Percentiles rank a stretch among this genome's conserved stretches.
phyloP scores from a whole-genome alignment of 192 early-diverging fungal species.

The Haplosporangium gracile region DNA sequence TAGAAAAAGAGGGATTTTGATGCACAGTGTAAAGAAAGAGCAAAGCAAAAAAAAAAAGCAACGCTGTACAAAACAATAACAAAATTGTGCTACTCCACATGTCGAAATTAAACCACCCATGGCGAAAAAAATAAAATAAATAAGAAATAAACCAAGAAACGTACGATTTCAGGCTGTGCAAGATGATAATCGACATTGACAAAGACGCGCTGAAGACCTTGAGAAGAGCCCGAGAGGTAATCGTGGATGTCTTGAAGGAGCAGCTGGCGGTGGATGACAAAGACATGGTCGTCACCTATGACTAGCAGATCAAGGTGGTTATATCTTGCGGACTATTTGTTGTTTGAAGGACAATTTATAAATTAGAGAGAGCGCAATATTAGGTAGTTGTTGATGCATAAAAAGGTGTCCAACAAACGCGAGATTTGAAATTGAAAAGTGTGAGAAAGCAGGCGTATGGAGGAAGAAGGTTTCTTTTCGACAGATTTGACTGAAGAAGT shows the following conservation, averaged over 20 bases:
- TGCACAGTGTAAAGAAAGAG: not conserved
- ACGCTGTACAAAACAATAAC: not conserved
- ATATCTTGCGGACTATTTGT: constrained; percentile 35
- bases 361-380: not conserved
- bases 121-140: not conserved
- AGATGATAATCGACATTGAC: constrained; percentile 53
- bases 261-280: constrained; percentile 41
- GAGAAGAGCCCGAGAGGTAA: constrained; percentile 28
- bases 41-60: not conserved
- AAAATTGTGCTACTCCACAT: not conserved
- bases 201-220: constrained; percentile 44
- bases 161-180: constrained; percentile 45
- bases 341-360: not conserved
- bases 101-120: not conserved
- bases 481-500: too few species aligned
- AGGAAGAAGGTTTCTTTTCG: not conserved
- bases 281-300: constrained; percentile 51
- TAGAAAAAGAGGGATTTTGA: not conserved
- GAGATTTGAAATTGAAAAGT: not conserved
- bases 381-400: not conserved
- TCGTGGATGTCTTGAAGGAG: constrained; percentile 43
- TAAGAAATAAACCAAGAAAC: not conserved
- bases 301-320: constrained; percentile 42
- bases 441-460: not conserved
- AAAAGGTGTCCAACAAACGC: too few species aligned